Conservation (phyloP, 2,329 filamentous ascomycete genomes). For the Aspergillus felis region DNA sequence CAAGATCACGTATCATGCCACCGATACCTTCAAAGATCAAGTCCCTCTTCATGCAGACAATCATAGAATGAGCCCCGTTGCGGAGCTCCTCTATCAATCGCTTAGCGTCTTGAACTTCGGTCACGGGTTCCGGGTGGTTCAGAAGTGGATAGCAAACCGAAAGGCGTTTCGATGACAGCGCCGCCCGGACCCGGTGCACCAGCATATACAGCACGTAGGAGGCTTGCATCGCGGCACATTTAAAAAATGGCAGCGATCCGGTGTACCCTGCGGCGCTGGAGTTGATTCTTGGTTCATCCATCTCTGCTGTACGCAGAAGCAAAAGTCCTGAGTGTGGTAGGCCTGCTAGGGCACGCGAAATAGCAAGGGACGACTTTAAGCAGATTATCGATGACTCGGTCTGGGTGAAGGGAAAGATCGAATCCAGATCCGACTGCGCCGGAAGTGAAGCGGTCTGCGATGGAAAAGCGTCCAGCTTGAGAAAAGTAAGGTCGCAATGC, state of each 20-base stretch:
- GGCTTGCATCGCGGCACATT: conserved; percentile 21
- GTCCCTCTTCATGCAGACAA: conserved; percentile 14
- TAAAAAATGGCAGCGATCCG: conserved; percentile 19
- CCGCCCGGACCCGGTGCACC: conserved; percentile 17
- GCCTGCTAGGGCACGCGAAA: conserved; percentile 15
- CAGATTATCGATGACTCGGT: conserved; percentile 22
- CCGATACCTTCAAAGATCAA: conserved; percentile 20
- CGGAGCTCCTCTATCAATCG: conserved; percentile 21
- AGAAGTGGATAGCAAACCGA: conserved; percentile 19
- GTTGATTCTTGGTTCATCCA: neutral
- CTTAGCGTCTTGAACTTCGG: conserved; percentile 21
- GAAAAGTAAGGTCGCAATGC: conserved; percentile 20
- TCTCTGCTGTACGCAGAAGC: neutral
- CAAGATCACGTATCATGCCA: conserved; percentile 20
- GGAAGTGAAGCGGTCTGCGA: neutral
- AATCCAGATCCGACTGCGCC: neutral
- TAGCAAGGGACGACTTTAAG: conserved; percentile 19
- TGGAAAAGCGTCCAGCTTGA: conserved; percentile 9
- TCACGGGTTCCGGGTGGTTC: conserved; percentile 12
- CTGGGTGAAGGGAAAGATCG: conserved; percentile 21
- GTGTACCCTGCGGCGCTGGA: conserved; percentile 2
- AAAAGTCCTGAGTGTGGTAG: conserved; percentile 10
- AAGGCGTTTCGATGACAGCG: conserved; percentile 12
- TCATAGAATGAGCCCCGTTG: conserved; percentile 15
- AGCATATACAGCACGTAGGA: conserved; percentile 22